These are phyloP conservation scores for Termitomyces bulborhizus DNA, from an alignment of 768 basidiomycete species.

Conservation along the genomic window DNA sequence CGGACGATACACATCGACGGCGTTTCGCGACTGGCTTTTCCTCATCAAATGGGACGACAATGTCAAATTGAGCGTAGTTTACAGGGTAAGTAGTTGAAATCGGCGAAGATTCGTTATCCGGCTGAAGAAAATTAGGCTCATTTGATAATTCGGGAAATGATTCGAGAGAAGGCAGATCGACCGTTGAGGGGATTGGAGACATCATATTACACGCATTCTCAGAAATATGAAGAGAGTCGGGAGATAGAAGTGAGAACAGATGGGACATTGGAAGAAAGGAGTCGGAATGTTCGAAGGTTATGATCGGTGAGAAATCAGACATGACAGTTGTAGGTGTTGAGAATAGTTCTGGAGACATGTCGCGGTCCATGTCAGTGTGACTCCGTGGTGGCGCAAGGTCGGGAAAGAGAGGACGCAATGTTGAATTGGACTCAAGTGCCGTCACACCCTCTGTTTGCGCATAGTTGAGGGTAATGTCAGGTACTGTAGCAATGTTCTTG, in stretches of 20 bases:
- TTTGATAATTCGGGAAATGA: background rate
- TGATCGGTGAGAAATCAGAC: background rate
- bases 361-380: background rate
- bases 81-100: background rate
- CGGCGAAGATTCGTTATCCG: background rate
- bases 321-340: background rate
- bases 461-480: slow-evolving; percentile 3
- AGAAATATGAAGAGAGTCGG: background rate
- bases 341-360: background rate
- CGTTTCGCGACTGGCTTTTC: background rate
- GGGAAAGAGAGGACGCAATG: background rate
- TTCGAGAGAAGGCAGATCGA: background rate
- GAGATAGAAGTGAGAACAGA: background rate
- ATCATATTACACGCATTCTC: background rate
- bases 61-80: background rate
- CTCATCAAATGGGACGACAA: background rate
- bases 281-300: background rate
- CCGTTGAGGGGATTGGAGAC: background rate
- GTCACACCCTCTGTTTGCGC: slow-evolving; percentile 1
- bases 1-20: background rate
- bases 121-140: background rate
- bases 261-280: background rate
- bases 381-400: background rate
- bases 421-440: background rate
- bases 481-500: slow-evolving; percentile 1